Base-by-base conservation (phyloP, 73 alveolate species). In the Tetrahymena thermophila region DNA sequence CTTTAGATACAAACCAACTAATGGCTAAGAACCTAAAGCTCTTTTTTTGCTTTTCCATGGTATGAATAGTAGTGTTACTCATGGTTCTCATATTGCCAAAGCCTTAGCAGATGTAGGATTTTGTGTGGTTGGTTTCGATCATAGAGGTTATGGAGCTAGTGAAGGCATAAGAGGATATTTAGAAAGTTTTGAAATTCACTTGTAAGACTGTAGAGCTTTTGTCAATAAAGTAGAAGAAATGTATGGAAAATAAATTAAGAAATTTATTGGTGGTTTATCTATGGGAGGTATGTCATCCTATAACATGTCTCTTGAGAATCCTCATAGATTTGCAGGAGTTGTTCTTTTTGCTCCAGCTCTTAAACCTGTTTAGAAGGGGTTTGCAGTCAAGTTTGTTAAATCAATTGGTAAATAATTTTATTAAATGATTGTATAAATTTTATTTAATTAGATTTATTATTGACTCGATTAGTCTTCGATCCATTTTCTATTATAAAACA, bases 221-320 rank as follows among this genome's bases (percentile, higher is more conserved):
- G 84, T 95, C 4, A 17, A 40, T 15, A 85, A 50, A 89, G 85
- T 95, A 35, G 38, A 35, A 38, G 95, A 95, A 50, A 11, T 21
- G 34, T 95, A 44, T 25, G 96, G 96, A 23, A 89, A 95, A 35
- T 14, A 85, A 38, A 34, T 95, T 35, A 94, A 94, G 44, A 93
- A 55, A 21, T 95, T 95, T 44, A 56, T 95, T 31, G 44, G 95
- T 23, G 97, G 97, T 16, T 55, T 89, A 43, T 95, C 97, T 34
- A 95, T 95, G 97, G 97, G 97, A 21, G 97, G 97, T 38, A 95
- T 95, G 97, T 85, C 97, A 28, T 17, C 94, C 35, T 95, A 85
- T 34, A 89, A 93, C 44, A 56, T 95, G 93, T 85, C 97, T 34
- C 50, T 95, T n/a, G 84, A 89, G 28, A 42, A 85, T 89, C 97